A percentile compares a stretch with the other conserved stretches of the same genome.
phyloP scores from a whole-genome alignment of 441 rosid species.

The Daphne laureola region DNA sequence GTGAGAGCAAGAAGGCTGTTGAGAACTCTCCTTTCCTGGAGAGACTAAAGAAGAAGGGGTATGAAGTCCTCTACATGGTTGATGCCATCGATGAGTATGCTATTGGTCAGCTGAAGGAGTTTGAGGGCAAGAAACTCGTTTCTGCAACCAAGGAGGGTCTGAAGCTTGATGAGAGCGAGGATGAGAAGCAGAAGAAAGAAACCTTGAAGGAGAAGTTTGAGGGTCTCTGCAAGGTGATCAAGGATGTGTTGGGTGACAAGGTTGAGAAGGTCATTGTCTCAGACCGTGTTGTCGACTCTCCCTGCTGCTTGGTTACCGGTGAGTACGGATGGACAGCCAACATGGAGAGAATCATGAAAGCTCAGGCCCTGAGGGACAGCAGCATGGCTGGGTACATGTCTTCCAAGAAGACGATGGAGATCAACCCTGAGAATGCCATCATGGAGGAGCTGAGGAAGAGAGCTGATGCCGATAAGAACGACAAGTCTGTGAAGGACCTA shows the following conservation, averaged over 20 bases:
- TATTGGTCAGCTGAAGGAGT: constrained; percentile 61
- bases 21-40: constrained; percentile 76
- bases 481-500: constrained; percentile 64
- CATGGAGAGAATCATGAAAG: constrained; percentile 79
- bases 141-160: constrained; percentile 66
- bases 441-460: constrained; percentile 70
- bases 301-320: constrained; percentile 57
- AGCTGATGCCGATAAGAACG: constrained; percentile 48
- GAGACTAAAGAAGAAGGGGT: constrained; percentile 59
- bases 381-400: constrained; percentile 71
- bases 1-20: constrained; percentile 68
- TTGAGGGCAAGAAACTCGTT: constrained; percentile 59
- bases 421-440: constrained; percentile 53
- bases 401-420: constrained; percentile 61
- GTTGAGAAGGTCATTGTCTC: constrained; percentile 63
- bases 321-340: constrained; percentile 66
- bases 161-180: constrained; percentile 51
- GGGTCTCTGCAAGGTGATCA: constrained; percentile 66
- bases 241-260: constrained; percentile 59
- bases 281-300: constrained; percentile 60
- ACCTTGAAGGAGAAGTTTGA: constrained; percentile 50
- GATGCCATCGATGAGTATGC: constrained; percentile 69
- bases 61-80: constrained; percentile 59
- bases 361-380: constrained; percentile 58
- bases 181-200: constrained; percentile 53